These are phyloP conservation scores for Mortierella sp. DNA, from an alignment of 371 early-diverging fungal species.

Conservation along the genomic window DNA sequence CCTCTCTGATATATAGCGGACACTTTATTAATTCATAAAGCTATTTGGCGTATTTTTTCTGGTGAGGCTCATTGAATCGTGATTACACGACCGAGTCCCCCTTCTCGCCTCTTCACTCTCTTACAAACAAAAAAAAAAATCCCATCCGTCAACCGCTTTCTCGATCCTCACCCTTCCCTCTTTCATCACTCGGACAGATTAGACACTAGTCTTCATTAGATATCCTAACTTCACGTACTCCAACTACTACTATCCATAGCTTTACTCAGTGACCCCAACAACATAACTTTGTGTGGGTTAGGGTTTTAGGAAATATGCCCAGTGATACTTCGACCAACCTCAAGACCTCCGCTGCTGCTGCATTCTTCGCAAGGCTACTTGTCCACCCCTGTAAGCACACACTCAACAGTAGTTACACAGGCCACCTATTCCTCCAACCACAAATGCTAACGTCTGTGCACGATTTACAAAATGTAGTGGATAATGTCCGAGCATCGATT, in stretches of 20 bases:
- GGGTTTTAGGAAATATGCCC: conserved; percentile 34
- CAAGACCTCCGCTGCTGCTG: conserved; percentile 45
- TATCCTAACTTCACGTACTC: neutral
- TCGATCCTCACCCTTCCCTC: neutral
- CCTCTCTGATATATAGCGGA: too few relatives aligned
- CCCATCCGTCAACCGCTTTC: neutral
- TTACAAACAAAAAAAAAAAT: neutral
- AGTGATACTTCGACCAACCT: conserved; percentile 45
- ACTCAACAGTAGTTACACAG: neutral
- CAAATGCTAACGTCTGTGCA: neutral
- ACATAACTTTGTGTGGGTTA: neutral
- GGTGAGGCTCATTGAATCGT: neutral
- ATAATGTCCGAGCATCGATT: conserved; percentile 31
- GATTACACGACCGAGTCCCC: neutral
- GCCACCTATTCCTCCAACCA: neutral
- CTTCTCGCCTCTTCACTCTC: neutral
- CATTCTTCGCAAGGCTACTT: conserved; percentile 48
- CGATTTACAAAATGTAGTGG: conserved; percentile 20
- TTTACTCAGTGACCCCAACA: neutral
- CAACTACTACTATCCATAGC: neutral
- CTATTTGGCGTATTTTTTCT: too few relatives aligned
- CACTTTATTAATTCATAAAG: too few relatives aligned
- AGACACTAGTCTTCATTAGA: neutral
- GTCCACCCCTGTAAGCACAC: conserved; percentile 48
- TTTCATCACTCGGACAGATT: neutral